Evolutionary conservation across 352 stramenopile genomes (phyloP), one percentile per base, ranked within the genome.

Genomic region (Globisporangium megalacanthum): DNA sequence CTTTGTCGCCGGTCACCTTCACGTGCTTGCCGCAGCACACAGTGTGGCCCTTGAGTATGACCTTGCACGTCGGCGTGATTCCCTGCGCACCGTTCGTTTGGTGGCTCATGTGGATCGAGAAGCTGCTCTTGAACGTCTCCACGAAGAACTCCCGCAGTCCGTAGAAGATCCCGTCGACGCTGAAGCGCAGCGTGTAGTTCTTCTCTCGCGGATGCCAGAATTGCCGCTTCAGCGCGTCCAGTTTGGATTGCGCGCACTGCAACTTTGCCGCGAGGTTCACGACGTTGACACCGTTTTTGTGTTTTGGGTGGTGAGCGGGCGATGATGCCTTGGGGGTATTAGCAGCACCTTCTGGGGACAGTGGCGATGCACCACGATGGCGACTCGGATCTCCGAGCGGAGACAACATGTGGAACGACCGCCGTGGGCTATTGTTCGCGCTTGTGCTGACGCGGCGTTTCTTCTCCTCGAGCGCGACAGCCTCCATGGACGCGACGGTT

Each of bases 101-200:
- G 58, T 91, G 78, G n/a, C 64, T 80, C 51, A 88, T 69, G 35
- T 85, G 71, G 19, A 88, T 66, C 14, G 68, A 78, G 52, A 81
- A 91, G 2, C 69, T 74, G 45, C 72, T 70, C 45, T 70, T 66
- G n/a, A 92, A 75, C 13, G 62, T 73, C 57, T 92, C 79, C 17
- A 92, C 61, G 15, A 76, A 76, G 54, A 92, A 89, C 33, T 89
- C 77, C 1, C 78, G 76, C 13, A 90, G 62, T 1, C 83, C 79
- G 61, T 89, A 89, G 58, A 88, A 92, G 31, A 92, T 87, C 10
- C 83, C 83, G 41, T 87, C 79, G 20, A 89, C 79, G 48, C 80
- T 92, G 54, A 88, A 88, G 25, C 83, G 80, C 36, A 90, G 63
- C 2, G 81, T 80, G 64, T 92, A 92, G 48, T 79, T 58, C 54